Base-by-base conservation (phyloP, 2,329 filamentous ascomycete genomes). In the Penicillium brasilianum region DNA sequence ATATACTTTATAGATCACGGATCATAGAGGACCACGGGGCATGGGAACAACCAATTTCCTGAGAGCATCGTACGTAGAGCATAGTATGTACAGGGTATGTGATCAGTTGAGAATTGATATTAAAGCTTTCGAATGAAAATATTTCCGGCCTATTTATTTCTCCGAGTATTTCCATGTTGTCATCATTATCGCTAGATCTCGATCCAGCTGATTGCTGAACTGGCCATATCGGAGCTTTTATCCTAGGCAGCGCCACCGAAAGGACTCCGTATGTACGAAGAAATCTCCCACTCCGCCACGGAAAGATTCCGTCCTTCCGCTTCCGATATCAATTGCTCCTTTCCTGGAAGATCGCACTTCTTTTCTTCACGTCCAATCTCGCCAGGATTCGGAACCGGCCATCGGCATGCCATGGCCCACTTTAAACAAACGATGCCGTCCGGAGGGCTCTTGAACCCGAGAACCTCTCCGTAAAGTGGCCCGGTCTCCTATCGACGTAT, bases 361-460 rank as follows among this genome's bases (percentile, higher is more conserved):
- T 25, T 22, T 6, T 10, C 16, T 32, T 6, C n/a, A 20, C n/a
- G 14, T 34, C n/a, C 6, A 28, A 34, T 34, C 28, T n/a, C 1
- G 46, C 28, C 3, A 32, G 4, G n/a, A 18, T 34, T 50, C 46
- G 46, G 46, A 5, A 34, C 28, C 16, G 20, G 28, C n/a, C 28
- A 32, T 50, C 46, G 46, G 46, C 11, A 34, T 30, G 46, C 46
- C 46, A 50, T 32, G 16, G 28, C 46, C 28, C 28, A 50, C 46
- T 34, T 14, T 20, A 20, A 28, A 3, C 14, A 48, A 10, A 48
- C 10, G 13, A 48, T 48, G 44, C 44, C 43, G 43, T 25, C 8
- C 44, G 25, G 44, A 20, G 7, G 30, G 10, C 4, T 32, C 9
- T 34, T 22, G 4, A 18, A 20, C 46, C 46, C 46, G 46, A 34